These are phyloP conservation scores for Tricladium varicosporioides DNA, from an alignment of 2,329 filamentous ascomycete species.

Conservation along the genomic window DNA sequence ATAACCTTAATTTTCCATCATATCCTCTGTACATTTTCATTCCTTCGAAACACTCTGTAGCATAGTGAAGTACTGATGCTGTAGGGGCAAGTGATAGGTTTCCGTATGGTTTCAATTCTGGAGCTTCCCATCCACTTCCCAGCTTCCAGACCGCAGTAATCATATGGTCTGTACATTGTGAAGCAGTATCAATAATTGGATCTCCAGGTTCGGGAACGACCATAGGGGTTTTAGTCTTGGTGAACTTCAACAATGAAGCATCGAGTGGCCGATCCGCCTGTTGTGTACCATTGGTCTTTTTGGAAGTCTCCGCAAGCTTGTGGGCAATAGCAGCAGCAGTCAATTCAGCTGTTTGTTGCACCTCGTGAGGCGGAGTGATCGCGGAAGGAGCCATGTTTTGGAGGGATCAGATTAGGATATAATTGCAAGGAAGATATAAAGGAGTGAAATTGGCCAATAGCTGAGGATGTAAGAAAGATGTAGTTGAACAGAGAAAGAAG, in stretches of 20 bases:
- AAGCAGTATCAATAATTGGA: constrained; percentile 31
- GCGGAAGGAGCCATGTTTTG: constrained; percentile 48
- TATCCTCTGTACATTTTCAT: constrained; percentile 78
- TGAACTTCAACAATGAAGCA: constrained; percentile 59
- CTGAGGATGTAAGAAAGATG: constrained; percentile 2
- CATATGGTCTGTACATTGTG: constrained; percentile 77
- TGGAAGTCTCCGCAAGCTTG: constrained; percentile 38
- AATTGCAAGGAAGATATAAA: background rate
- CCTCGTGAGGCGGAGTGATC: constrained; percentile 36
- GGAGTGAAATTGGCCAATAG: background rate
- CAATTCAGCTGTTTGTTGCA: constrained; percentile 49
- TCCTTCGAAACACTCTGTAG: constrained; percentile 88
- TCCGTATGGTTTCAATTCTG: constrained; percentile 75
- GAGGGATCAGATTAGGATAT: background rate
- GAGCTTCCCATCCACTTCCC: constrained; percentile 67
- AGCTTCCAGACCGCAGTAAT: constrained; percentile 68
- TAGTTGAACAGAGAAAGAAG: background rate
- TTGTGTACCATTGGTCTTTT: constrained; percentile 61
- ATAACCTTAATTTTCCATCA: constrained; percentile 61
- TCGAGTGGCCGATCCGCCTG: constrained; percentile 45
- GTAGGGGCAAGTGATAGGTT: constrained; percentile 77
- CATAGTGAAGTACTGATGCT: constrained; percentile 71
- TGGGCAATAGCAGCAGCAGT: constrained; percentile 51
- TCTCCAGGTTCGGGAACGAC: constrained; percentile 49
- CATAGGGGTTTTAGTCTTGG: constrained; percentile 48